A percentile compares a stretch with the other conserved stretches of the same genome.
Conservation (phyloP, 371 early-diverging fungal genomes). For the Mucor sp. region DNA sequence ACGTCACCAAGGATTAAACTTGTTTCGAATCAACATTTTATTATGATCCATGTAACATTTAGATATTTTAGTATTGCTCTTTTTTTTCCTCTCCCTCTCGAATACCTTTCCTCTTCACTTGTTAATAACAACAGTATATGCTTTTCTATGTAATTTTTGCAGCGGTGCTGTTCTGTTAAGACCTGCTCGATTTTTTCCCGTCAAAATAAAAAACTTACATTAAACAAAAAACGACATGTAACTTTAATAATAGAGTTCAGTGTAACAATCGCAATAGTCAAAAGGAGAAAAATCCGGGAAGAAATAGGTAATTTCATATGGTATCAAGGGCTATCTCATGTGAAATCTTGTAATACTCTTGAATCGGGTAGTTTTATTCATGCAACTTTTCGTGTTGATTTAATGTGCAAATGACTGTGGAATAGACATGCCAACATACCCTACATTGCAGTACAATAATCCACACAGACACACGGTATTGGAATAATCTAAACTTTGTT, state of each 20-base stretch:
- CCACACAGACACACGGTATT: too few relatives aligned
- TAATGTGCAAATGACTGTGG: not conserved
- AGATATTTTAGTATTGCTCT: not conserved
- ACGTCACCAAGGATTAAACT: slow-evolving; percentile 74
- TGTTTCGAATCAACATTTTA: not conserved
- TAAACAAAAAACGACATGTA: not conserved
- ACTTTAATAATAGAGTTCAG: slow-evolving; percentile 2
- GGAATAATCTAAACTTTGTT: too few relatives aligned
- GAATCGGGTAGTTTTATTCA: not conserved
- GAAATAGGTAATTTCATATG: slow-evolving; percentile 2
- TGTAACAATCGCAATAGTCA: not conserved
- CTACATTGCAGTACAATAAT: too few relatives aligned
- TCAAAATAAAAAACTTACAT: not conserved
- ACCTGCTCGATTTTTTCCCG: not conserved
- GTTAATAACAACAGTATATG: not conserved
- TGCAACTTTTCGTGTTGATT: not conserved
- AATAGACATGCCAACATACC: too few relatives aligned
- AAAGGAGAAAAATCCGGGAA: not conserved
- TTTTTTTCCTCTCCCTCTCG: not conserved
- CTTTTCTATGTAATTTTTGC: not conserved
- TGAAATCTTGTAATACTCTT: not conserved
- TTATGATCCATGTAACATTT: slow-evolving; percentile 5
- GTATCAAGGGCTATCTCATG: not conserved
- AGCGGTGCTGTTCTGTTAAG: not conserved
- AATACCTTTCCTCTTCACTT: not conserved